Percentiles rank a stretch among this genome's conserved stretches.
These are phyloP conservation scores for Entomortierella lignicola DNA, from an alignment of 192 early-diverging fungal species.

Conservation along the genomic window DNA sequence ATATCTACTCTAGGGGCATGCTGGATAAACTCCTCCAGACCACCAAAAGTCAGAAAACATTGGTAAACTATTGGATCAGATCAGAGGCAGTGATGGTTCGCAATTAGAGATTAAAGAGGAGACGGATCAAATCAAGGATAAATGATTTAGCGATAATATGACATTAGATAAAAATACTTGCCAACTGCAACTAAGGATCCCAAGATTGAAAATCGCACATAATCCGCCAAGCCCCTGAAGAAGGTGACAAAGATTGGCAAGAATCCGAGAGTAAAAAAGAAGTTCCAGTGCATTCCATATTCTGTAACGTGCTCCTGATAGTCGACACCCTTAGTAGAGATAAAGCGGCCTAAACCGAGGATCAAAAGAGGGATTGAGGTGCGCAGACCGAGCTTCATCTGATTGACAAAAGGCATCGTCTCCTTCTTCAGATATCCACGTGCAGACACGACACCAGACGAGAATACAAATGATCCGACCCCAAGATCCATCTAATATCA, in stretches of 20 bases:
- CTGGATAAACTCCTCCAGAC: constrained; percentile 80
- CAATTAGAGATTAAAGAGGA: not conserved
- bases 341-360: constrained; percentile 78
- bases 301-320: constrained; percentile 96
- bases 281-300: constrained; percentile 99
- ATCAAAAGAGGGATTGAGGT: constrained; percentile 75
- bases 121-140: not conserved
- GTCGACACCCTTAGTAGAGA: constrained; percentile 83
- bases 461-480: constrained; percentile 94
- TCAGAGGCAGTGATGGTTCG: too few relatives aligned
- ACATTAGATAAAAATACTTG: constrained; percentile 21
- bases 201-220: constrained; percentile 68
- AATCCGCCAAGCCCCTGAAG: constrained; percentile 61
- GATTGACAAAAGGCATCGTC: constrained; percentile 36
- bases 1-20: constrained; percentile 77
- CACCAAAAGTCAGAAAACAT: constrained; percentile 59
- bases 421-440: constrained; percentile 63
- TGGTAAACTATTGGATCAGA: constrained; percentile 68
- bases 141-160: constrained; percentile 2
- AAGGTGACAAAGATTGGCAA: constrained; percentile 83
- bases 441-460: constrained; percentile 84
- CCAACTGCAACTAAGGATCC: constrained; percentile 59
- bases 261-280: constrained; percentile 93
- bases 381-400: constrained; percentile 56
- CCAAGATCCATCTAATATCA: constrained; percentile 89